These are phyloP conservation scores for Lepidium africanum DNA, from an alignment of 345 rosid species.

Conservation along the genomic window DNA sequence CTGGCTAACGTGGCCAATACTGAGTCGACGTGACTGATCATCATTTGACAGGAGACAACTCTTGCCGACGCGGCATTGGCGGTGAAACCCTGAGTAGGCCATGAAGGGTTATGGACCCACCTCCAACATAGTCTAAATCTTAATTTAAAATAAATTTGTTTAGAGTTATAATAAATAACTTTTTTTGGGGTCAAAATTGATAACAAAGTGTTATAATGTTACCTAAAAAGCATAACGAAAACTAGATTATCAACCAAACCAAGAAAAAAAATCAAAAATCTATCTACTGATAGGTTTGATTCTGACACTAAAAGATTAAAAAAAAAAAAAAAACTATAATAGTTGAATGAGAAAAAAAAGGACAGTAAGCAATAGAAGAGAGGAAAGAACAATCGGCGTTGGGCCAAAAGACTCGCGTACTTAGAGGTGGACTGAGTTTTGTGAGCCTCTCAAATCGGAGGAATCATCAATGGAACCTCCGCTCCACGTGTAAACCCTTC, in stretches of 20 bases:
- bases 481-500: constrained; percentile 20
- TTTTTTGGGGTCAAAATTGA: neutral
- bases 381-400: constrained; percentile 1
- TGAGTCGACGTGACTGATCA: too few species aligned
- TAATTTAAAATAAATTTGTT: too few species aligned
- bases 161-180: too few species aligned
- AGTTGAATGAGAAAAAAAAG: neutral
- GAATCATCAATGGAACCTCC: constrained; percentile 9
- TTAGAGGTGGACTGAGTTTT: constrained; percentile 16
- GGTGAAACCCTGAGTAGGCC: too few species aligned
- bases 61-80: too few species aligned
- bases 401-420: constrained; percentile 23
- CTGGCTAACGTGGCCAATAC: too few species aligned
- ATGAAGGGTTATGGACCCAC: too few species aligned
- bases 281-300: neutral
- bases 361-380: neutral
- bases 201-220: neutral
- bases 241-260: neutral
- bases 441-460: neutral
- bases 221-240: neutral
- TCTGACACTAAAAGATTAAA: neutral
- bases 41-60: too few species aligned
- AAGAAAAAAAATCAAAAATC: neutral
- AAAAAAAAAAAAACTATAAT: neutral
- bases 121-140: too few species aligned